Base-by-base conservation (phyloP, 73 alveolate genomes). In the Tetrahymena malaccensis region DNA sequence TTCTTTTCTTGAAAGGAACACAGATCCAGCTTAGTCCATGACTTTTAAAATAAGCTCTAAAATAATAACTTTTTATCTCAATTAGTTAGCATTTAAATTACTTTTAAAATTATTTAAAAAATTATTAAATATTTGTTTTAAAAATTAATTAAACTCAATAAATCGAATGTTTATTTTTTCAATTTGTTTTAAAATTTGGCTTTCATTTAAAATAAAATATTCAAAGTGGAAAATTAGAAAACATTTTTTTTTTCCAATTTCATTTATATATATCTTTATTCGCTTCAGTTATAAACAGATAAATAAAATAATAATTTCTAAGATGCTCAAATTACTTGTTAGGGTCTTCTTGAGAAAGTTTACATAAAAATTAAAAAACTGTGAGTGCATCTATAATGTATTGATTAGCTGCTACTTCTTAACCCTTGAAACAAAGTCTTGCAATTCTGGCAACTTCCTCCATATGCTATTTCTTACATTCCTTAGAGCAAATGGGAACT, bases 11-110 rank as follows among this genome's bases (percentile, higher is more conserved):
- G 96, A 96, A 55, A 94, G 89, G 93, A 99, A 97, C 13, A 98
- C 95, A 50, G 97, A 94, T 35, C 99, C 99, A 84, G 99, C 99
- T 93, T 98, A 97, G 50, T 97, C 99, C 89, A 99, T 96, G 40
- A 98, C 99, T 55, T 97, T 98, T 57, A 96, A 96, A 44, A 99
- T 98, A 89, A 98, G 96, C 96, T 99, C 99, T 35, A 99, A 97
- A 22, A 99, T 97, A 40, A 98, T 96, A 22, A 97, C 97, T 96
- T 98, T 98, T 55, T 98, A 97, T 96, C 97, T 96, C 95, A 96
- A 83, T 70, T 13, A 43, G 34, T 55, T 95, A 40, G 95, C 50
- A 33, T 70, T 70, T 34, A 70, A 70, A 70, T 70, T 70, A 31
- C 89, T 70, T 70, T 27, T 70, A 40, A 40, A 5, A 19, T 50